Percentiles rank a stretch among this genome's conserved stretches.
phyloP scores from a whole-genome alignment of 495 filamentous ascomycete genomes.

The Daldinia bambusicola region DNA sequence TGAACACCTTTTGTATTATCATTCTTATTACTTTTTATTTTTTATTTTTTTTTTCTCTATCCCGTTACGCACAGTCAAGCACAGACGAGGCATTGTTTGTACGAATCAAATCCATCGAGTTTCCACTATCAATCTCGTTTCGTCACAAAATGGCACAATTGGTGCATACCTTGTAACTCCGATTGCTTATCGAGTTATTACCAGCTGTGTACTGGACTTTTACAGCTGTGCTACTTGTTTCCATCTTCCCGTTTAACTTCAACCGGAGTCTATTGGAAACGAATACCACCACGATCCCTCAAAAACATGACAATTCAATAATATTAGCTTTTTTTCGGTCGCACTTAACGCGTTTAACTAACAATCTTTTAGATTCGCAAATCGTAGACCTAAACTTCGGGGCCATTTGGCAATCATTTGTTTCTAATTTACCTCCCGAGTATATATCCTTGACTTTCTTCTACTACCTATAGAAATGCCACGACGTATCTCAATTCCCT shows the following conservation, averaged over 20 bases:
- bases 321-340: neutral
- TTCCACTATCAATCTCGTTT: neutral
- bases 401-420: conserved; percentile 18
- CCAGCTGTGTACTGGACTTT: neutral
- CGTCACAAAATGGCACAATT: conserved; percentile 1
- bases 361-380: conserved; percentile 24
- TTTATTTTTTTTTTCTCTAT: neutral
- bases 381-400: conserved; percentile 6
- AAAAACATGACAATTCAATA: neutral
- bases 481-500: conserved; percentile 59
- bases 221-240: neutral
- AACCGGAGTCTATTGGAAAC: neutral
- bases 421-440: conserved; percentile 14
- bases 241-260: neutral
- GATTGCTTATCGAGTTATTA: neutral
- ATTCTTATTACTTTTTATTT: too few species aligned
- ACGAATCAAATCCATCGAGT: conserved; percentile 12
- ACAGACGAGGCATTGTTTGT: conserved; percentile 5
- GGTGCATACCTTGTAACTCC: conserved; percentile 13
- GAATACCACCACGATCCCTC: neutral
- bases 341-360: conserved; percentile 14
- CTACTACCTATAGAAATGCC: conserved; percentile 54
- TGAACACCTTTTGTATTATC: too few species aligned
- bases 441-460: conserved; percentile 30
- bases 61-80: neutral